These are phyloP conservation scores for Phytophthora pistaciae DNA, from an alignment of 352 stramenopile genomes.

Conservation along the genomic window DNA sequence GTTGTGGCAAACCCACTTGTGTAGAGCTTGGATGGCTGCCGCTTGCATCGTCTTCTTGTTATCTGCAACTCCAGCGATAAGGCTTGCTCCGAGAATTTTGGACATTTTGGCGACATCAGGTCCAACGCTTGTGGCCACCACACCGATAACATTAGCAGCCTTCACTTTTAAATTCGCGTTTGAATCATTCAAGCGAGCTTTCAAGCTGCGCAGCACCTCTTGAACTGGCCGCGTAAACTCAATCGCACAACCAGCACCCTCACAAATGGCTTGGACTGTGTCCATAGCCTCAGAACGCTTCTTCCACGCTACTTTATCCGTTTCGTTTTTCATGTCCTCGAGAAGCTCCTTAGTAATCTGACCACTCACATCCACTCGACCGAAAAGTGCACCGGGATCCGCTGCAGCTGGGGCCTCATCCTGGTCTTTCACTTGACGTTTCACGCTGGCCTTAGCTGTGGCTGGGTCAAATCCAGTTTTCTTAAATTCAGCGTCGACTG, in stretches of 20 bases:
- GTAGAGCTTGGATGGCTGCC: conserved; percentile 77
- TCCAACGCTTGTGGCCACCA: conserved; percentile 80
- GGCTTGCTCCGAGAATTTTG: conserved; percentile 74
- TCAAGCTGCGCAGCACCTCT: conserved; percentile 79
- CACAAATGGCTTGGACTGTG: conserved; percentile 78
- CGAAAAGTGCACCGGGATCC: conserved; percentile 71
- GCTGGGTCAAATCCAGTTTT: conserved; percentile 81
- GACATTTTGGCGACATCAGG: conserved; percentile 84
- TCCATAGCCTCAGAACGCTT: conserved; percentile 88
- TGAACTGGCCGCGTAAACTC: conserved; percentile 87
- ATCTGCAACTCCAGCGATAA: conserved; percentile 80
- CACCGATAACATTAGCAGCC: conserved; percentile 82
- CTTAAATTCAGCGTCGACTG: conserved; percentile 84
- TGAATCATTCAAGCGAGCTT: conserved; percentile 82
- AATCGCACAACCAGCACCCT: conserved; percentile 77
- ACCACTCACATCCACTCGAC: conserved; percentile 76
- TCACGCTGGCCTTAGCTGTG: conserved; percentile 61
- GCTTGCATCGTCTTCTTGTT: conserved; percentile 92
- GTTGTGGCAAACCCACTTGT: conserved; percentile 88
- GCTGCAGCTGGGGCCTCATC: conserved; percentile 54
- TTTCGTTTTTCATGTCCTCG: conserved; percentile 86
- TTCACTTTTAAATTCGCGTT: conserved; percentile 92
- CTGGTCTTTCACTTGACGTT: conserved; percentile 76
- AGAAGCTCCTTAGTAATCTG: conserved; percentile 91
- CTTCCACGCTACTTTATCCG: conserved; percentile 88